Conservation (phyloP, 768 basidiomycete species). For the Heimioporus sp. region DNA sequence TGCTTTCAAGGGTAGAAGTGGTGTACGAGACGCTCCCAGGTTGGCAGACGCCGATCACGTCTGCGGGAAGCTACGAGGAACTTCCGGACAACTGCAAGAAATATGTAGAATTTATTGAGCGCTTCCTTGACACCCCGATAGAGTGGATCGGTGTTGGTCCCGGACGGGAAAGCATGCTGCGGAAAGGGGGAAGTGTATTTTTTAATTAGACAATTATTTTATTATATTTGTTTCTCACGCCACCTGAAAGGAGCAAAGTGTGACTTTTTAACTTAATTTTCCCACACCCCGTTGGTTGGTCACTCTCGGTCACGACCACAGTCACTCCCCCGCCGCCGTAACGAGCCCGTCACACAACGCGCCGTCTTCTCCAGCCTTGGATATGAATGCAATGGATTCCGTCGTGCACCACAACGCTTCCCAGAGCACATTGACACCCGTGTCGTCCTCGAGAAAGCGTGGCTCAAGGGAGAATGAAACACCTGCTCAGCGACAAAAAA, state of each 20-base stretch:
- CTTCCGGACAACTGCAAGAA: slow-evolving; percentile 83
- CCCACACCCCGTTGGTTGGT: slow-evolving; percentile 20
- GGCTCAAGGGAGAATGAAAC: slow-evolving; percentile 68
- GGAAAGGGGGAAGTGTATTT: slow-evolving; percentile 12
- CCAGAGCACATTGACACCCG: slow-evolving; percentile 30
- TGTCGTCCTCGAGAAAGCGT: slow-evolving; percentile 48
- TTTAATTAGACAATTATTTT: slow-evolving; percentile 16
- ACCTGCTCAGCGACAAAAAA: slow-evolving; percentile 66
- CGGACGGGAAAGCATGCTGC: slow-evolving; percentile 75
- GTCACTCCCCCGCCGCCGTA: slow-evolving; percentile 35
- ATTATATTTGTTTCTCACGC: slow-evolving; percentile 21
- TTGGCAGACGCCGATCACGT: slow-evolving; percentile 80
- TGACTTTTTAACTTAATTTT: slow-evolving; percentile 13
- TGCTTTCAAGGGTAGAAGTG: slow-evolving; percentile 77
- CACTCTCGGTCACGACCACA: slow-evolving; percentile 33
- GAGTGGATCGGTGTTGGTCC: slow-evolving; percentile 96
- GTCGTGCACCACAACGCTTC: slow-evolving; percentile 32
- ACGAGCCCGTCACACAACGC: slow-evolving; percentile 31
- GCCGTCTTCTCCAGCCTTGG: slow-evolving; percentile 15
- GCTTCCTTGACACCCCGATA: slow-evolving; percentile 66
- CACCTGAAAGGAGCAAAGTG: slow-evolving; percentile 4
- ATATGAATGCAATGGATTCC: slow-evolving; percentile 34
- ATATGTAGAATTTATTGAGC: slow-evolving; percentile 87
- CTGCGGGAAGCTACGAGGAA: slow-evolving; percentile 59
- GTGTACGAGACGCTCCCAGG: slow-evolving; percentile 88